Base-by-base conservation (phyloP, 139 green algal species). In the Tetradesmus lagerheimii region DNA sequence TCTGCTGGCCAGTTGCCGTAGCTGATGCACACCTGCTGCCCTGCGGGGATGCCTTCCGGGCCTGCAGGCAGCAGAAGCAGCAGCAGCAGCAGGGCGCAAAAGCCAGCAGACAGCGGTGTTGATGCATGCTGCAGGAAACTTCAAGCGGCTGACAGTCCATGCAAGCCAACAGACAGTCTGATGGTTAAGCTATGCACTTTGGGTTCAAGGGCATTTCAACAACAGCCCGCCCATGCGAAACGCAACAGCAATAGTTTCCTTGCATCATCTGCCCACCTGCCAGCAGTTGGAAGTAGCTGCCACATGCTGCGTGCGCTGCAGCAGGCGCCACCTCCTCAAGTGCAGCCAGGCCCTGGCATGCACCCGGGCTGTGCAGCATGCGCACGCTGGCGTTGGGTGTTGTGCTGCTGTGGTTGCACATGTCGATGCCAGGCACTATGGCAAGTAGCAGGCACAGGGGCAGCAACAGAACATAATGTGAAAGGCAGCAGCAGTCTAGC, bases 1-100 rank as follows among this genome's bases (percentile, higher is more conserved):
- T 96, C 95, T 35, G 92, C 93, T n/a, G 93, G 91, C 90, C 95
- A 96, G 39, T 2, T 64, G 74, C 95, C 93, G 67, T 97, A 97
- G n/a, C 83, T 91, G 57, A 96, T 96, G 29, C 79, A 93, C 6
- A 96, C 90, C 47, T 96, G 91, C 35, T 95, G 89, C 1, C 92
- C 91, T 23, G 88, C 83, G 2, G 34, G 18, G 8, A 91, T 80
- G 14, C 80, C 90, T n/a, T 86, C 80, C 38, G 67, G 50, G 5
- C 87, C 87, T 86, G 87, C 62, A 66, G 8, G 50, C 34, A 86
- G 25, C 43, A 80, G 57, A 31, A 67, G 4, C 67, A 71, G 66
- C 41, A 80, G 41, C 83, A 88, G 62, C 83, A 80, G 41, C 67
- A 84, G 66, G n/a, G n/a, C n/a, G n/a, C n/a, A n/a, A n/a, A n/a